A percentile compares a stretch with the other conserved stretches of the same genome.
Conservation (phyloP, 1,139 yeast genomes). For the Kurtzmaniella quercitrusa region DNA sequence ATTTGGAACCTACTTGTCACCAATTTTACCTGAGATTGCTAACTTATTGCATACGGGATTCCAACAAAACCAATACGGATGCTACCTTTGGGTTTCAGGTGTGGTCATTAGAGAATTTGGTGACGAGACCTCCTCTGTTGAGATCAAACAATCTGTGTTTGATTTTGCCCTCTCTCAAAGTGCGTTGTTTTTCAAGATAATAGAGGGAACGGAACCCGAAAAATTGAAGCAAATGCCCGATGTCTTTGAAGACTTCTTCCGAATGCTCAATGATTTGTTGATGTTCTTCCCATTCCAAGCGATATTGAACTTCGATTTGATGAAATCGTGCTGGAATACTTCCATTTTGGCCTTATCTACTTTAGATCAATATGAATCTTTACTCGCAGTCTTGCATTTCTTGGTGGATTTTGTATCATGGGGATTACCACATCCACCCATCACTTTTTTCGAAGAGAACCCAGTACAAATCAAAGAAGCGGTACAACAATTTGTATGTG, state of each 20-base stretch:
- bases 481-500: conserved; percentile 34
- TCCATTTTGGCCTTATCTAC: conserved; percentile 51
- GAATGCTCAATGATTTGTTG: conserved; percentile 75
- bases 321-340: conserved; percentile 57
- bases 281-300: conserved; percentile 74
- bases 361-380: conserved; percentile 68
- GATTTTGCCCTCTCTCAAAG: conserved; percentile 49
- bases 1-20: conserved; percentile 60
- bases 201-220: conserved; percentile 19
- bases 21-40: conserved; percentile 63
- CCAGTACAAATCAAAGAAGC: conserved; percentile 45
- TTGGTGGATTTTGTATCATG: conserved; percentile 76
- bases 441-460: conserved; percentile 58
- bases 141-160: conserved; percentile 39
- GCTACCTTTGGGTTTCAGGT: conserved; percentile 91
- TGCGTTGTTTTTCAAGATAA: conserved; percentile 34
- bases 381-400: conserved; percentile 68
- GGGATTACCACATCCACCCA: conserved; percentile 80
- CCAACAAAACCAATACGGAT: conserved; percentile 65
- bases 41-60: conserved; percentile 64
- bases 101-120: conserved; percentile 75
- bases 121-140: conserved; percentile 46
- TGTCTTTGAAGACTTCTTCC: conserved; percentile 81
- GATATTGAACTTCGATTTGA: conserved; percentile 50
- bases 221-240: conserved; percentile 54